A percentile compares a stretch with the other conserved stretches of the same genome.
Evolutionary conservation across 768 basidiomycete species (phyloP).

Genomic region (Rhodocollybia butyracea): DNA sequence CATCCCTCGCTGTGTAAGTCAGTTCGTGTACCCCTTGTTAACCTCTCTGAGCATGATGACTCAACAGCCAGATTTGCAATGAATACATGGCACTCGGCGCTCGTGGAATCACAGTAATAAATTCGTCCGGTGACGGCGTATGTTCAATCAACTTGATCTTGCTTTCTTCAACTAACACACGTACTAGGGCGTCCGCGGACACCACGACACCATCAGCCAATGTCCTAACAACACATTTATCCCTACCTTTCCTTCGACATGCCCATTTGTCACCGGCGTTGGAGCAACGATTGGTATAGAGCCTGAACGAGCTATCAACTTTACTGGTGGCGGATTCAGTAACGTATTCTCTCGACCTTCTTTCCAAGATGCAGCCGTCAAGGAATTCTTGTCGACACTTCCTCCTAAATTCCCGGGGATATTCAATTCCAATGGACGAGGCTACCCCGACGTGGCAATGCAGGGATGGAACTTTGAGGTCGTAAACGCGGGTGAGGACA

Average conservation of each 20-base stretch:
- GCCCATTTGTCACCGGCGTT: background rate
- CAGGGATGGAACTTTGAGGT: too few species aligned
- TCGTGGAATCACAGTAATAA: background rate
- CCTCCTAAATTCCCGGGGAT: conserved; percentile 31
- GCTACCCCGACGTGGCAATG: conserved; percentile 43
- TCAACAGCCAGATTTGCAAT: background rate
- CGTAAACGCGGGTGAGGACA: too few species aligned
- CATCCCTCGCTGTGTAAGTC: too few species aligned
- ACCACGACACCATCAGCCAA: too few species aligned
- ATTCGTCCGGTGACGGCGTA: background rate
- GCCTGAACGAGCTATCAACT: background rate
- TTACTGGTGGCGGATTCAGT: background rate
- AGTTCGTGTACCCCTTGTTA: too few species aligned
- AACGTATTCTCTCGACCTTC: background rate
- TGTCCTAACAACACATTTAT: background rate
- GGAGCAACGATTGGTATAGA: background rate
- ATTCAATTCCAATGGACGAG: conserved; percentile 37
- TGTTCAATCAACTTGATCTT: background rate
- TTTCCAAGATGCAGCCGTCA: background rate
- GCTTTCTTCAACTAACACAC: too few species aligned
- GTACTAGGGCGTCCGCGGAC: too few species aligned
- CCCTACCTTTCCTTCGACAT: background rate
- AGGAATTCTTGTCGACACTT: background rate
- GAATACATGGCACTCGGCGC: background rate
- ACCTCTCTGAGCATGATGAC: too few species aligned